phyloP scores from a whole-genome alignment of 2,329 filamentous ascomycete species.

The Phyllosticta capitalensis region DNA sequence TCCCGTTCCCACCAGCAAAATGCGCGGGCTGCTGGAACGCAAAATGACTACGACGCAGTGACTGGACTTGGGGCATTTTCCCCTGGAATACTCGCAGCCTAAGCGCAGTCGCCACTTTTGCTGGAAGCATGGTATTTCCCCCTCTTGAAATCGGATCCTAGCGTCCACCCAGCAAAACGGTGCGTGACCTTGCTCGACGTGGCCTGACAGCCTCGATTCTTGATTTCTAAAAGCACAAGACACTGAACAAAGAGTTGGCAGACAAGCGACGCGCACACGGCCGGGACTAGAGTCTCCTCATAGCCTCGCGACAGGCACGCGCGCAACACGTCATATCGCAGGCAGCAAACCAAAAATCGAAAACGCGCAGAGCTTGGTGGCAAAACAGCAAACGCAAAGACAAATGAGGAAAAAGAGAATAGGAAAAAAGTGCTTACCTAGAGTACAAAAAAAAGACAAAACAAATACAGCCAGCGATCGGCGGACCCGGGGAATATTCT shows the following conservation, averaged over 20 bases:
- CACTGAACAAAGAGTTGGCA: not conserved
- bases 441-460: slow-evolving; percentile 6
- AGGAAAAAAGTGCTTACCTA: slow-evolving; percentile 7
- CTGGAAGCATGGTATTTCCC: not conserved
- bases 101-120: not conserved
- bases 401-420: not conserved
- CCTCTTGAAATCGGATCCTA: not conserved
- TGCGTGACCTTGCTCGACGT: not conserved
- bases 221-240: not conserved
- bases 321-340: not conserved
- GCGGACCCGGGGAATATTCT: slow-evolving; percentile 7
- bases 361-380: not conserved
- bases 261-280: not conserved
- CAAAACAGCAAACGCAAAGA: not conserved
- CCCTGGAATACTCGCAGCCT: not conserved
- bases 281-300: not conserved
- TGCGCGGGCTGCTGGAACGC: not conserved
- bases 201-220: not conserved
- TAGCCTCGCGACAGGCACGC: not conserved
- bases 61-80: not conserved
- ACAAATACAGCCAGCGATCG: slow-evolving; percentile 6
- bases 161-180: not conserved
- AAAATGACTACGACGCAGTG: not conserved
- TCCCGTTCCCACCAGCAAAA: not conserved
- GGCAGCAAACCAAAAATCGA: not conserved